Conservation (phyloP, 1,284 basidiomycete species). For the Ustilago tritici region DNA sequence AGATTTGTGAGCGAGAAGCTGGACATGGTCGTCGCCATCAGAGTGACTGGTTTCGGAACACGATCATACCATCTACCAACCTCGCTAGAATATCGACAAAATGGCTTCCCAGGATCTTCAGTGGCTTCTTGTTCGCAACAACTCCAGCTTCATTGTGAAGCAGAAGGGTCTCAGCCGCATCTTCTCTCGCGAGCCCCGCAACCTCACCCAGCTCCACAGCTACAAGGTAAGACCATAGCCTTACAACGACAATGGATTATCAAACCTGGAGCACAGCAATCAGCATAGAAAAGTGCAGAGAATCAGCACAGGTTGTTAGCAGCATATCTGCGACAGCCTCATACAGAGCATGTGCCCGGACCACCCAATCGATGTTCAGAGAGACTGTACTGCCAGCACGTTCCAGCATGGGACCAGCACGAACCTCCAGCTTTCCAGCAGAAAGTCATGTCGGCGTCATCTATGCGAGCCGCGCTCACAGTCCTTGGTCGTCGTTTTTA, state of each 20-base stretch:
- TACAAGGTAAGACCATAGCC: slow-evolving; percentile 58
- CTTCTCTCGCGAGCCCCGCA: slow-evolving; percentile 68
- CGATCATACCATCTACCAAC: slow-evolving; percentile 30
- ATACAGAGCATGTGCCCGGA: not conserved
- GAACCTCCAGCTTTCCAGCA: not conserved
- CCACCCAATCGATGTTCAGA: not conserved
- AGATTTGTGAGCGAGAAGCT: not conserved
- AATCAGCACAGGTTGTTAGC: not conserved
- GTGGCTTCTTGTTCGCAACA: slow-evolving; percentile 67
- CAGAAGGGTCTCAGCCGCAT: slow-evolving; percentile 67
- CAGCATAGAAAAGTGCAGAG: not conserved
- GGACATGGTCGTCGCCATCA: slow-evolving; percentile 1
- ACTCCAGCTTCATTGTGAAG: slow-evolving; percentile 67
- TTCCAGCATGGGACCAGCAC: not conserved
- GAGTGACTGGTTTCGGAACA: slow-evolving; percentile 14
- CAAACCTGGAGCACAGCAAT: slow-evolving; percentile 7
- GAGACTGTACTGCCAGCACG: not conserved
- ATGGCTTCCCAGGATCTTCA: slow-evolving; percentile 68
- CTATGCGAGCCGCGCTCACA: too few relatives aligned
- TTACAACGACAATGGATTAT: not conserved
- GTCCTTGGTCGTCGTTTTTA: not conserved
- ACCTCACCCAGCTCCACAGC: slow-evolving; percentile 67
- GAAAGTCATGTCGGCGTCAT: too few relatives aligned
- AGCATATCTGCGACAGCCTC: not conserved
- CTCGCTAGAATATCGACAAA: slow-evolving; percentile 22